These are phyloP conservation scores for Trichosporon inkin DNA, from an alignment of 1,284 basidiomycete species.

Conservation along the genomic window DNA sequence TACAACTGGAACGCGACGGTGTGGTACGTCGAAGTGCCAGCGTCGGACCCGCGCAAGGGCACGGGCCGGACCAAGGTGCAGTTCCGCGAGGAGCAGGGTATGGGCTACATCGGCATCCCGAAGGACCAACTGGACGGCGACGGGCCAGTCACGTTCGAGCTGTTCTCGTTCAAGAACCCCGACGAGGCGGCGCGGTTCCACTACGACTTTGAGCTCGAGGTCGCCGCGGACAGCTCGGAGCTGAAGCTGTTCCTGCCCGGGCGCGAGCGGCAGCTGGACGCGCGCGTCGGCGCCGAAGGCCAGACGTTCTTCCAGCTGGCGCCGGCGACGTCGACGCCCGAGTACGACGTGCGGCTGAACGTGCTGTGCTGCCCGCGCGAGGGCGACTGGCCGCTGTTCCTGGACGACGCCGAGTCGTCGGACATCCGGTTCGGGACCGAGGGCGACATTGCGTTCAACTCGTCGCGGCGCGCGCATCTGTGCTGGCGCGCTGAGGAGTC, in stretches of 20 bases:
- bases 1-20: slow-evolving; percentile 44
- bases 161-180: slow-evolving; percentile 20
- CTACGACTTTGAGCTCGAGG: slow-evolving; percentile 38
- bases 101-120: slow-evolving; percentile 37
- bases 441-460: slow-evolving; percentile 46
- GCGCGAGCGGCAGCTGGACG: slow-evolving; percentile 30
- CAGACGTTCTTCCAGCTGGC: slow-evolving; percentile 14
- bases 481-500: slow-evolving; percentile 39
- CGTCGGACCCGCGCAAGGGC: slow-evolving; percentile 9
- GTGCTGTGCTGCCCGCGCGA: slow-evolving; percentile 46
- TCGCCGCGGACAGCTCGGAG: slow-evolving; percentile 33
- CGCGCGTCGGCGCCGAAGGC: slow-evolving; percentile 2
- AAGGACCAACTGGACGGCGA: slow-evolving; percentile 15
- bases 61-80: slow-evolving; percentile 26
- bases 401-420: slow-evolving; percentile 47
- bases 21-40: slow-evolving; percentile 28
- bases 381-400: slow-evolving; percentile 48
- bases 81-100: slow-evolving; percentile 39
- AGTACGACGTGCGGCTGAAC: slow-evolving; percentile 44
- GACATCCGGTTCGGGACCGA: slow-evolving; percentile 45
- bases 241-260: slow-evolving; percentile 39
- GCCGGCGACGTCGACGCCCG: slow-evolving; percentile 1
- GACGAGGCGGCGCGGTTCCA: slow-evolving; percentile 18
- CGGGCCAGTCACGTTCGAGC: slow-evolving; percentile 29
- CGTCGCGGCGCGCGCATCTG: slow-evolving; percentile 37